Conservation (phyloP, 2,329 filamentous ascomycete species). For the Talaromyces sp. region DNA sequence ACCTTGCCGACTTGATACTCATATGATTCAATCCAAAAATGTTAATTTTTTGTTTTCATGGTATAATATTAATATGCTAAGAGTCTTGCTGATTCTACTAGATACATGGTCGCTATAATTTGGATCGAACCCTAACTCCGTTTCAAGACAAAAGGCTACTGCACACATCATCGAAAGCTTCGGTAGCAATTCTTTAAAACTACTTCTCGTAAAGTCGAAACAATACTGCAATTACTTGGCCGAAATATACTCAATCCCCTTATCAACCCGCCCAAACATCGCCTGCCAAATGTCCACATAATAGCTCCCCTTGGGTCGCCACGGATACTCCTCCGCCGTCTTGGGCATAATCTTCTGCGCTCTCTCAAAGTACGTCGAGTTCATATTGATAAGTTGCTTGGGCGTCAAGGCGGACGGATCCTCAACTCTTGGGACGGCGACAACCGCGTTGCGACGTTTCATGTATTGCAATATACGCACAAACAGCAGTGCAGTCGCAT, state of each 20-base stretch:
- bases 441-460: conserved; percentile 28
- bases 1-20: not conserved
- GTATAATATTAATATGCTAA: not conserved
- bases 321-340: conserved; percentile 41
- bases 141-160: no score
- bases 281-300: conserved; percentile 41
- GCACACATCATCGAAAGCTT: not conserved
- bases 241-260: conserved; percentile 32
- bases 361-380: conserved; percentile 42
- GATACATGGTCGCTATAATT: not conserved
- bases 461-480: conserved; percentile 38
- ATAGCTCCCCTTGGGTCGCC: conserved; percentile 42
- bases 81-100: not conserved
- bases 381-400: conserved; percentile 35
- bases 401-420: conserved; percentile 24
- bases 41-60: not conserved
- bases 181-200: not conserved
- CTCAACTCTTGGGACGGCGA: conserved; percentile 33
- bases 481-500: conserved; percentile 44
- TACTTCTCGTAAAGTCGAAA: not conserved
- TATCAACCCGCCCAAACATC: conserved; percentile 36
- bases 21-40: not conserved
- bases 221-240: not conserved
- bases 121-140: not conserved
- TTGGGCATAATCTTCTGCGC: conserved; percentile 38